These are phyloP conservation scores for Geosmithia morbida DNA, from an alignment of 2,329 filamentous ascomycete genomes.

Conservation along the genomic window DNA sequence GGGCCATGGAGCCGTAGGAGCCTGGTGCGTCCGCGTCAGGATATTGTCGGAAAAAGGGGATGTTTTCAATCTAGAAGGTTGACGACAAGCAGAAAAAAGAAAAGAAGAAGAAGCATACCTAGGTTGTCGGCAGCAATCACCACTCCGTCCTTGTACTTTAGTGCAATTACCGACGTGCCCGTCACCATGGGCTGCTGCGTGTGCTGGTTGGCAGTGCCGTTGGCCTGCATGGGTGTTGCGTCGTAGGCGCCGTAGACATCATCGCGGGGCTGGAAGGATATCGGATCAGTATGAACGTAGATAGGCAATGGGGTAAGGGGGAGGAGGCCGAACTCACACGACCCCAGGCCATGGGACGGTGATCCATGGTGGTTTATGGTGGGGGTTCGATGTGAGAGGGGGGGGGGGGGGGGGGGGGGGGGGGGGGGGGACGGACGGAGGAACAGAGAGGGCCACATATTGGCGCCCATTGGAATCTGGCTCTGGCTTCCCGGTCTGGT, in stretches of 20 bases:
- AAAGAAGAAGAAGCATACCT: constrained; percentile 35
- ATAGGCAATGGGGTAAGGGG: too few relatives aligned
- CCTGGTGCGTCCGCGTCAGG: constrained; percentile 34
- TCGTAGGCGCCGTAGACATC: constrained; percentile 95
- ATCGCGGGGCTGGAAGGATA: constrained; percentile 62
- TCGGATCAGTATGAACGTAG: neutral
- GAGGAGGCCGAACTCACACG: too few relatives aligned
- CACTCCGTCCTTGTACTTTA: constrained; percentile 94
- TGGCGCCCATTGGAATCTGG: too few relatives aligned
- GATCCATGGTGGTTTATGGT: constrained; percentile 41
- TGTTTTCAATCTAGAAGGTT: too few relatives aligned
- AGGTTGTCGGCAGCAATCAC: constrained; percentile 96
- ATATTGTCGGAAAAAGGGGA: too few relatives aligned
- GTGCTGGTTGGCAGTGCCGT: constrained; percentile 60
- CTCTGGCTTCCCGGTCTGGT: too few relatives aligned
- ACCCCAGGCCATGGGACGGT: constrained; percentile 59
- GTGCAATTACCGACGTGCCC: constrained; percentile 83
- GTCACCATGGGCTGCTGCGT: constrained; percentile 91
- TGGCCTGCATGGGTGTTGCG: constrained; percentile 62
- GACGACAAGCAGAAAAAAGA: too few relatives aligned
- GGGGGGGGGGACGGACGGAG: too few relatives aligned
- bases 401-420: neutral
- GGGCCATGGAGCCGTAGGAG: constrained; percentile 91
- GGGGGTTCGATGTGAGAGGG: neutral
- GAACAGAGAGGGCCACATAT: too few relatives aligned